These are phyloP conservation scores for Fusarium sp. DNA, from an alignment of 2,329 filamentous ascomycete genomes.

Conservation along the genomic window DNA sequence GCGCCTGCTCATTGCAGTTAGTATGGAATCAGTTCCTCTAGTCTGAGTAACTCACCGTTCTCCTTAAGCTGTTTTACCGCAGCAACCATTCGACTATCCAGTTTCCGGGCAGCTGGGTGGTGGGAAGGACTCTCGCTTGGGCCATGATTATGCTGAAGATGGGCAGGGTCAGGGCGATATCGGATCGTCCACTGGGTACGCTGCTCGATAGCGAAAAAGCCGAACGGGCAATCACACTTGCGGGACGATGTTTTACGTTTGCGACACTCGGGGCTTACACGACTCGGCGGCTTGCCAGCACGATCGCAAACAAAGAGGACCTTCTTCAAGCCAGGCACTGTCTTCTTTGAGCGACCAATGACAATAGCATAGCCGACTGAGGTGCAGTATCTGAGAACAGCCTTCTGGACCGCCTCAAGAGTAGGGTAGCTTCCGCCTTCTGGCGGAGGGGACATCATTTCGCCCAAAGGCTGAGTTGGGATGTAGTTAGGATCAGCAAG, in stretches of 20 bases:
- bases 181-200: conserved; percentile 74
- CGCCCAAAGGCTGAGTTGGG: conserved; percentile 65
- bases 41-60: conserved; percentile 61
- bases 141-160: conserved; percentile 71
- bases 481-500: conserved; percentile 62
- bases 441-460: conserved; percentile 70
- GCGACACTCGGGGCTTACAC: conserved; percentile 71
- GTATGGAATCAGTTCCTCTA: conserved; percentile 33
- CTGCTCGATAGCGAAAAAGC: conserved; percentile 76
- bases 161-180: conserved; percentile 68
- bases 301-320: conserved; percentile 75
- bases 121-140: conserved; percentile 74
- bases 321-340: conserved; percentile 73
- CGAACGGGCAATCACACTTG: conserved; percentile 75
- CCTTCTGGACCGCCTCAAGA: conserved; percentile 72
- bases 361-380: conserved; percentile 75
- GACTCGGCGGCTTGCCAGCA: conserved; percentile 69
- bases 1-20: conserved; percentile 62
- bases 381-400: conserved; percentile 72
- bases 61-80: conserved; percentile 74
- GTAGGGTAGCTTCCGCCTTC: conserved; percentile 73
- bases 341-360: conserved; percentile 75
- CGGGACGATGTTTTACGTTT: conserved; percentile 75
- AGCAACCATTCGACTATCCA: conserved; percentile 75
- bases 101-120: conserved; percentile 72